Base-by-base conservation (phyloP, 805 yeast genomes). In the Candida sithepensis region DNA sequence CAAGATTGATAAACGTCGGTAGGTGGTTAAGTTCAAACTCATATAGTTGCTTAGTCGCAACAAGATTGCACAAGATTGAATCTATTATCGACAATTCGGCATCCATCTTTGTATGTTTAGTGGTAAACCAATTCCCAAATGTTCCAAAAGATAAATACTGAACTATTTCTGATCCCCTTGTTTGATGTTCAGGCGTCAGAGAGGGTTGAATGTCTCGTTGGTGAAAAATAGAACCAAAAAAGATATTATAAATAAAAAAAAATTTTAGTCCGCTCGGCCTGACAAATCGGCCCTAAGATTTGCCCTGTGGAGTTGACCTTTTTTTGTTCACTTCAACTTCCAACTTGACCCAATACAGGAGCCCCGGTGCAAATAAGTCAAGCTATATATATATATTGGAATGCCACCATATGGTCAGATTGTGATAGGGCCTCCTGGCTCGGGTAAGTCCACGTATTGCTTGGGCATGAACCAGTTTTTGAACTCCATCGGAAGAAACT, bases 371-470 rank as follows among this genome's bases (percentile, higher is more conserved):
- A 4, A 22, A 20, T n/a, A n/a, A n/a, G n/a, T n/a, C n/a, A n/a
- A n/a, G n/a, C n/a, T n/a, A n/a, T n/a, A n/a, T n/a, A n/a, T n/a
- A n/a, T 5, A 23, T 23, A 12, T 40, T 26, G 14, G 44, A 21
- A 76, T 79, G 83, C 71, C 82, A 8, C 68, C 71, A 13, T 87
- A 87, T 66, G 97, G 96, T 3, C 97, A 94, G 68, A 79, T 94
- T 9, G 91, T 92, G 9, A 89, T 94, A 34, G 99, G 99, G 0
- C 98, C 99, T 0, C 99, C 99, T 0, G 99, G 99, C 1, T 78
- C 96, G 0, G 99, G 99, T 1, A 94, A 94, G 61, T 88, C 97
- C 0, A 95, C 99, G 0, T 94, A 88, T 64, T 91, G 97, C 65
- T 74, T 82, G 64, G 99, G 99, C 39, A 82, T 92, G 82, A 78